Percentiles rank a stretch among this genome's conserved stretches.
These are phyloP conservation scores for Brettanomyces custersianus DNA, from an alignment of 805 yeast species.

Conservation along the genomic window DNA sequence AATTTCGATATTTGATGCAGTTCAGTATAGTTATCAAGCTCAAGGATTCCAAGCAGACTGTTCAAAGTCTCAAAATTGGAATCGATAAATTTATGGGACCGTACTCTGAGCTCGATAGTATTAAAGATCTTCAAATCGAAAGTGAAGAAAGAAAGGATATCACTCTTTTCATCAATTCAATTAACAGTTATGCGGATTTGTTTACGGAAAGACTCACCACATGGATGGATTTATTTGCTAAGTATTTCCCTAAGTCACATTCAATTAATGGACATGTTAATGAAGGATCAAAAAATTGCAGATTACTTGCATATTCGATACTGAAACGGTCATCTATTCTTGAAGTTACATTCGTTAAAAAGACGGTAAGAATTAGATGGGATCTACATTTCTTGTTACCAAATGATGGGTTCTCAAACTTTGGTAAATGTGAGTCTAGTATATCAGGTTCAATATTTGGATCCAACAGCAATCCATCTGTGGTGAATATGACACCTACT, in stretches of 20 bases:
- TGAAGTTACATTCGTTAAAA: slow-evolving; percentile 2
- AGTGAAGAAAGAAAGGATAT: slow-evolving; percentile 12
- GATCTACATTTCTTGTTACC: no score
- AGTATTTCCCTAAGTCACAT: slow-evolving; percentile 6
- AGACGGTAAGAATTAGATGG: neutral
- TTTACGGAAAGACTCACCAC: slow-evolving; percentile 11
- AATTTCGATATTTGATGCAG: no score
- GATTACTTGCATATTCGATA: slow-evolving; percentile 4
- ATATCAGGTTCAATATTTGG: slow-evolving; percentile 5
- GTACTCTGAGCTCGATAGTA: slow-evolving; percentile 10
- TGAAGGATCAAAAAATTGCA: slow-evolving; percentile 1
- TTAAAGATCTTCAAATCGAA: slow-evolving; percentile 8
- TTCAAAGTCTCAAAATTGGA: neutral
- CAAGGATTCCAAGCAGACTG: slow-evolving; percentile 1
- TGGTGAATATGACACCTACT: slow-evolving; percentile 10
- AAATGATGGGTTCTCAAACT: no score
- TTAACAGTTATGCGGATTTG: slow-evolving; percentile 17
- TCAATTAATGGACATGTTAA: slow-evolving; percentile 10
- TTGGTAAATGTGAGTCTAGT: slow-evolving; percentile 14
- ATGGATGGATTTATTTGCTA: slow-evolving; percentile 14
- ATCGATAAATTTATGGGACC: neutral
- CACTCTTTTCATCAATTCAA: slow-evolving; percentile 16
- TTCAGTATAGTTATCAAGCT: neutral
- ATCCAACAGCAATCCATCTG: neutral
- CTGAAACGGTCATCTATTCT: slow-evolving; percentile 5